Base-by-base conservation (phyloP, 2,329 filamentous ascomycete genomes). In the Biscogniauxia marginata region DNA sequence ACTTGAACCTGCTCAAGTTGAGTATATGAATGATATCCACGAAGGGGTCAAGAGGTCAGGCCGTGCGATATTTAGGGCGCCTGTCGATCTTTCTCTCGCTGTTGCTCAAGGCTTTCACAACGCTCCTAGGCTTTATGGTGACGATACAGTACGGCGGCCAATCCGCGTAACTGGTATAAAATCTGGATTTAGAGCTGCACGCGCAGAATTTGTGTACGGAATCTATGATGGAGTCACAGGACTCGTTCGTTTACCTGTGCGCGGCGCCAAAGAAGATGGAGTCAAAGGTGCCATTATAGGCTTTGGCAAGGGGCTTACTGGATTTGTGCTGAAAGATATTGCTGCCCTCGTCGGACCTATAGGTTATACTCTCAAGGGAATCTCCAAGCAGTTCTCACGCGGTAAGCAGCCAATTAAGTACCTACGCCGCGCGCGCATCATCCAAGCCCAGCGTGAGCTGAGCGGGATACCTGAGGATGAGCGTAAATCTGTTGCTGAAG, bases 71-170 rank as follows among this genome's bases (percentile, higher is more conserved):
- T 77, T 76, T 6, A 77, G 75, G 58, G 81, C 84, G 0, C 87
- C 87, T 0, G 81, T 87, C 61, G 80, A 87, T 63, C 69, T 89
- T 2, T 78, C 81, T 0, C 72, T 88, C 44, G 84, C 84, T 0
- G 67, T 89, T 1, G 84, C 84, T 1, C 85, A 89, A 66, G 87
- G 86, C 1, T 89, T 89, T 60, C 86, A 89, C 68, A 90, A 90
- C 61, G 85, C 85, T 0, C 87, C 87, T 1, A 80, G 85, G 2
- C 76, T 90, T 0, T 90, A 90, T 62, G 87, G 86, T 13, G 87
- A 90, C 63, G 80, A 84, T 49, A 89, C 86, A 1, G 87, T 90
- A 1, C 80, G 87, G 3, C 79, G 80, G 1, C 84, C 85, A 1
- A 79, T 79, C 1, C 79, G 84, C 7, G 82, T 90, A 45, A 89